Evolutionary conservation across 352 stramenopile genomes (phyloP), one percentile per base, ranked within the genome.

Genomic region (Phytopythium mirpurense): DNA sequence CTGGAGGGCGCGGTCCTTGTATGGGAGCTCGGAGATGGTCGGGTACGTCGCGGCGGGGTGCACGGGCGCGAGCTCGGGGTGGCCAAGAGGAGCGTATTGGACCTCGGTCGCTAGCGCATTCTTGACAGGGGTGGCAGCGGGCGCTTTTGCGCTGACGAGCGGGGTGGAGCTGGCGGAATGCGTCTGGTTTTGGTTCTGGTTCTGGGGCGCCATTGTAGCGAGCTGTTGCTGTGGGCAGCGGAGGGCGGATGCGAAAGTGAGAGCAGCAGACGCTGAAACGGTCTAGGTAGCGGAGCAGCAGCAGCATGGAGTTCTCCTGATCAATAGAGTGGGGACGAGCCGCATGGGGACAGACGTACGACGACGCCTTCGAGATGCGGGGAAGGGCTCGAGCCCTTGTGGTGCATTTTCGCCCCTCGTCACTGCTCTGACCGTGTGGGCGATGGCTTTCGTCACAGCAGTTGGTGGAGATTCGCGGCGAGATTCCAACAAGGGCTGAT

Each of bases 1-100:
- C 32, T 73, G 59, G 16, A 63, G 35, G 0, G 45, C 68, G 18
- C 64, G 61, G 43, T 77, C 64, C 15, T 73, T 51, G 32, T 64
- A 62, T 2, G 51, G 51, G 0, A 78, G 51, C 38, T 53, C 65
- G 0, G 62, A 59, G 50, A 78, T 74, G 8, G 65, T 59, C 11
- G 58, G 44, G 50, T 63, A 74, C 24, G 54, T 71, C 34, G 54
- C 62, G 5, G 54, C 44, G 2, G 68, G 65, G 41, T 62, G 65
- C 0, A 72, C 65, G 14, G 49, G 57, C 19, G 57, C 32, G 5
- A 72, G 48, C 40, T 69, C 49, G 18, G 57, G 51, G 18, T 56
- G 47, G 6, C 58, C 55, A 18, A 70, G 43, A n/a, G 41, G 24
- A 9, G 29, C n/a, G 53, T 62, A 46, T 19, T 50, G 10, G 23